phyloP scores from a whole-genome alignment of 2,329 filamentous ascomycete genomes.

The Alternaria solani region DNA sequence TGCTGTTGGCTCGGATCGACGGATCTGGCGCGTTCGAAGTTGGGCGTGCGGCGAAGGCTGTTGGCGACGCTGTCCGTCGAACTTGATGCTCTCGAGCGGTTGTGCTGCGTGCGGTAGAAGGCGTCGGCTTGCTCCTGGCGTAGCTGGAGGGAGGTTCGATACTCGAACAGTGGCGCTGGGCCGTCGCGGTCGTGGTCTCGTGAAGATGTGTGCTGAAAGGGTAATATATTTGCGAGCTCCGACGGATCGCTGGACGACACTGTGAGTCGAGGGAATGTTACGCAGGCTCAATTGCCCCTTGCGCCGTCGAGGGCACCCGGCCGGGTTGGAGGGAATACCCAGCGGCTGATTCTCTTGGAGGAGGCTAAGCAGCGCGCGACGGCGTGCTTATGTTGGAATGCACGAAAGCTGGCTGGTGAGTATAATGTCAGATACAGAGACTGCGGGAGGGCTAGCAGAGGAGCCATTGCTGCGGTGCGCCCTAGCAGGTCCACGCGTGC shows the following conservation, averaged over 20 bases:
- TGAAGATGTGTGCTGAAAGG: slow-evolving; percentile 32
- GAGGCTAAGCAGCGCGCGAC: slow-evolving; percentile 20
- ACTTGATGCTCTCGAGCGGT: slow-evolving; percentile 59
- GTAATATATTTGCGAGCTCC: slow-evolving; percentile 41
- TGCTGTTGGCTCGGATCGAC: slow-evolving; percentile 52
- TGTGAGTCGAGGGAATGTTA: slow-evolving; percentile 26
- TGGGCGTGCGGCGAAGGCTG: slow-evolving; percentile 63
- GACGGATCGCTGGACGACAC: slow-evolving; percentile 39
- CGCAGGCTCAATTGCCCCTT: slow-evolving; percentile 25
- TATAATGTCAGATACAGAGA: slow-evolving; percentile 32
- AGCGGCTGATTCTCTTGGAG: slow-evolving; percentile 25
- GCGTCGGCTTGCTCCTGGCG: slow-evolving; percentile 53
- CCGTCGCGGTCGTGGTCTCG: slow-evolving; percentile 49
- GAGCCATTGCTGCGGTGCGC: slow-evolving; percentile 33
- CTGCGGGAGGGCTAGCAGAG: slow-evolving; percentile 30
- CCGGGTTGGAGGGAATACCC: slow-evolving; percentile 25
- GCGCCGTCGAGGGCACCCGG: slow-evolving; percentile 32
- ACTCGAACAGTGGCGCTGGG: slow-evolving; percentile 36
- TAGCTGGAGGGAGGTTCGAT: slow-evolving; percentile 52
- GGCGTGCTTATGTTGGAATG: slow-evolving; percentile 29
- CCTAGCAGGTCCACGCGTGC: slow-evolving; percentile 16
- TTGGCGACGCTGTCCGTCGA: slow-evolving; percentile 60
- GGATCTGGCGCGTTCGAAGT: slow-evolving; percentile 57
- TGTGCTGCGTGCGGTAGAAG: slow-evolving; percentile 45
- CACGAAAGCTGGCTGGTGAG: slow-evolving; percentile 30